phyloP scores from a whole-genome alignment of 2,329 filamentous ascomycete genomes.

The Colletotrichum limetticola region DNA sequence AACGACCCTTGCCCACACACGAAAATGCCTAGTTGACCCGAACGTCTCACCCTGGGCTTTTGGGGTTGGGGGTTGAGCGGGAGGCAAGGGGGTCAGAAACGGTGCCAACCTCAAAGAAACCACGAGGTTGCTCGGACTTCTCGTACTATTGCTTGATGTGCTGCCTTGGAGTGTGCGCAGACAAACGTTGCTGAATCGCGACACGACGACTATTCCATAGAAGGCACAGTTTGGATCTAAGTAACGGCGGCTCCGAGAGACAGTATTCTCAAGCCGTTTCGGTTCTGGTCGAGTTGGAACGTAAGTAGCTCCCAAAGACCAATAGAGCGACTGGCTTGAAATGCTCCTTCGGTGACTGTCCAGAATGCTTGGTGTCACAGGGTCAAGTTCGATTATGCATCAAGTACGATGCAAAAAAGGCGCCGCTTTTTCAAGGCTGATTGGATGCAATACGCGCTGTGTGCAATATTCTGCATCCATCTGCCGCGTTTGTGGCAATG shows the following conservation, averaged over 20 bases:
- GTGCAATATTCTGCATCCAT: constrained; percentile 19
- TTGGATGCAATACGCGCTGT: constrained; percentile 34
- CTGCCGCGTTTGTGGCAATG: constrained; percentile 14
- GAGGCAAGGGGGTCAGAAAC: constrained; percentile 1
- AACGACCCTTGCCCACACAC: constrained; percentile 4
- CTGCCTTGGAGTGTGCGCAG: neutral
- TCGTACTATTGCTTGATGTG: neutral
- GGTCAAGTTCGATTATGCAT: neutral
- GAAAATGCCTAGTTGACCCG: constrained; percentile 7
- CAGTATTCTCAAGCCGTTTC: neutral
- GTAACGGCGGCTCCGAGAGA: neutral
- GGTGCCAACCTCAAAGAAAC: constrained; percentile 18
- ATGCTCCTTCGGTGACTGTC: neutral
- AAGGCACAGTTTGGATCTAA: neutral
- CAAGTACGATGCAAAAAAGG: neutral
- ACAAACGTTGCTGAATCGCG: neutral
- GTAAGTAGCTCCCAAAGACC: neutral
- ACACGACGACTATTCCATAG: neutral
- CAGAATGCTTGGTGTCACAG: neutral
- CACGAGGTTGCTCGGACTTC: constrained; percentile 21
- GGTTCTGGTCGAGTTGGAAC: neutral
- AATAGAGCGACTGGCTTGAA: neutral
- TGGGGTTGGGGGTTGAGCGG: neutral
- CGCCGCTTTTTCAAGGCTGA: neutral
- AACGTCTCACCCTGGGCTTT: neutral